Evolutionary conservation across 2,329 filamentous ascomycete species (phyloP).

Genomic region (Xylariaceae sp.): DNA sequence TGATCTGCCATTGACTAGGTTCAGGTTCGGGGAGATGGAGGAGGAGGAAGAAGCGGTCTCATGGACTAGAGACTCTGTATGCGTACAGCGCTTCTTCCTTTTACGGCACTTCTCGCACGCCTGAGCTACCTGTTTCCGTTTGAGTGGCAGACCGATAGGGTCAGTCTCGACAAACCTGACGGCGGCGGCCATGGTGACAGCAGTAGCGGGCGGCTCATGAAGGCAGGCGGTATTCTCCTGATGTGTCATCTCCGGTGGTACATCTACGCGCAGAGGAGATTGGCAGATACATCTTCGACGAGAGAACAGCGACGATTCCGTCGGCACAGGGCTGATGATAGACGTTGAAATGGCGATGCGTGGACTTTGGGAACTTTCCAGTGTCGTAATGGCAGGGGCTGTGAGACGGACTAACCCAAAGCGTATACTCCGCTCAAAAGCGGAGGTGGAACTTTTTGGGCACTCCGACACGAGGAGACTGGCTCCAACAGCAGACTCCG

Average conservation of each 20-base stretch:
- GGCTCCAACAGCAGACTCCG: no score
- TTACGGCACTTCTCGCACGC: constrained; percentile 55
- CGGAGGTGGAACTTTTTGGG: no score
- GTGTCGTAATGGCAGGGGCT: no score
- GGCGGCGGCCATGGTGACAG: constrained; percentile 19
- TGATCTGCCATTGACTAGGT: background rate
- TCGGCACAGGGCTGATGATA: no score
- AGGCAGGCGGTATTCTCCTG: constrained; percentile 6
- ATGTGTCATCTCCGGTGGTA: constrained; percentile 18
- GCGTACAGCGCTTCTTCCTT: constrained; percentile 43
- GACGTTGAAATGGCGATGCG: no score
- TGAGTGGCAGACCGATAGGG: constrained; percentile 52
- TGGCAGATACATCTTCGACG: no score
- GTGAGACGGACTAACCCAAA: no score
- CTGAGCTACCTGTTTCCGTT: constrained; percentile 58
- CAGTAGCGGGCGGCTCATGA: background rate
- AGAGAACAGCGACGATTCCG: no score
- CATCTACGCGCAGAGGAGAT: background rate
- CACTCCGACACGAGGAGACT: no score
- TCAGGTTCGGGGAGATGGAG: background rate
- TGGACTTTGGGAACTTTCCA: no score
- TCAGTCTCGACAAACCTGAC: constrained; percentile 60
- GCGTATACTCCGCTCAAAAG: no score
- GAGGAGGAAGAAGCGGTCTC: constrained; percentile 2
- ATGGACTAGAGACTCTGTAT: constrained; percentile 10